Evolutionary conservation across 192 early-diverging fungal genomes (phyloP), one percentile per base, ranked within the genome.

Genomic region (Coemansia sp.): DNA sequence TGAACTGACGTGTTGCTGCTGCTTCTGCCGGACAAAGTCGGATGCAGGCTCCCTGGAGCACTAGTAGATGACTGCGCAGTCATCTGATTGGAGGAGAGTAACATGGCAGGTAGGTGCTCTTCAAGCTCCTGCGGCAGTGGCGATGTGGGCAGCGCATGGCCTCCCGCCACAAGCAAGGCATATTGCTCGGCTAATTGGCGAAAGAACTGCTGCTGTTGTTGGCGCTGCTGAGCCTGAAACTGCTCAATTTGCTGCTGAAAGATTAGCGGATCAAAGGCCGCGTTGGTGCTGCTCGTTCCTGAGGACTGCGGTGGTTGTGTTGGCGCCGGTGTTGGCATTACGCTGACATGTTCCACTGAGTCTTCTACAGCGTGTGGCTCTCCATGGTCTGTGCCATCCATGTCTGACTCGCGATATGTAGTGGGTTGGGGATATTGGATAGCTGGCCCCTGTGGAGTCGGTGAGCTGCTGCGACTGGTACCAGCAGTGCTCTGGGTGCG

Each of bases 211-310:
- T 79, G 61, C 64, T 79, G 76, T 53, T 73, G 71, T 52, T 60
- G 56, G 0, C 71, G 66, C 64, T 79, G 76, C 62, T 79, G 76
- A 64, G 73, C 71, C 67, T 79, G 76, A 58, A 79, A 79, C 57
- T 63, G 26, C 10, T 58, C 63, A 1, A 79, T 70, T 34, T 79
- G 76, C 52, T 68, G 59, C 58, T 79, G 71, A 27, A 78, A 54
- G 27, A 51, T 55, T 12, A 56, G 23, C 1, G 57, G 66, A 19
- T 49, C 57, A 12, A 34, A 74, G 2, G 52, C 12, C 30, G 34
- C 23, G 12, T 28, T 34, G 31, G 30, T 27, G 51, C 7, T 24
- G 5, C 12, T 23, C 5, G 26, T 53, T 9, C 51, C 22, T 14
- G 25, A 8, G 5, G 49, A 21, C 21, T 25, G 21, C 21, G 24